Base-by-base conservation (phyloP, 805 yeast genomes). In the Spathaspora arborariae region DNA sequence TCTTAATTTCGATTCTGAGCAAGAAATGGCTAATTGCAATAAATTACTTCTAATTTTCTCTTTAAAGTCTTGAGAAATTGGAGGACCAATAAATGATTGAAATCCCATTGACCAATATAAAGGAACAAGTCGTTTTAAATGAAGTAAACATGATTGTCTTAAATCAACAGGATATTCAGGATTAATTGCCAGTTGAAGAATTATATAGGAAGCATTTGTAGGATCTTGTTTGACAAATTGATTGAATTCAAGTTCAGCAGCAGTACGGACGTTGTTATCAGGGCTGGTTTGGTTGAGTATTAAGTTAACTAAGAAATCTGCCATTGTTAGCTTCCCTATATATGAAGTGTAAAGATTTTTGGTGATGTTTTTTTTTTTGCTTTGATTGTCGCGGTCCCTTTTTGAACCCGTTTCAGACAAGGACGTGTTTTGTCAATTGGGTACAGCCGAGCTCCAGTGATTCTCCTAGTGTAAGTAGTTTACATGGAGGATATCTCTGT, bases 71-170 rank as follows among this genome's bases (percentile, higher is more conserved):
- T 75, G 80, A 9, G 67, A 59, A 10, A 88, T 62, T 0, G 88
- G 81, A 0, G 83, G 82, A 0, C 95, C 95, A 15, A 69, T 62
- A 60, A 79, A 91, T 13, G 88, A 82, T 45, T 78, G 82, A 62
- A 90, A 89, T 0, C 87, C 96, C 6, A 90, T 79, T 13, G 90
- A 81, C 98, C 98, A 91, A 56, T 78, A 81, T 54, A 74, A 67
- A 0, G 90, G 85, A 1, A 88, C 84, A 15, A 84, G 61, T 45
- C 85, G 72, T 56, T 86, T 84, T 53, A 88, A 61, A 50, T 85
- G 82, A 27, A 88, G 65, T 35, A 90, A 62, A 13, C 85, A 76
- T 38, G 85, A 72, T 60, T 85, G 96, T 54, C 85, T 70, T 0
- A 73, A 48, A 4, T 75, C 62, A 2, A 74, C 43, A 0, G 69